Evolutionary conservation across 805 yeast species (phyloP).

Genomic region (Starmerella roubikii): DNA sequence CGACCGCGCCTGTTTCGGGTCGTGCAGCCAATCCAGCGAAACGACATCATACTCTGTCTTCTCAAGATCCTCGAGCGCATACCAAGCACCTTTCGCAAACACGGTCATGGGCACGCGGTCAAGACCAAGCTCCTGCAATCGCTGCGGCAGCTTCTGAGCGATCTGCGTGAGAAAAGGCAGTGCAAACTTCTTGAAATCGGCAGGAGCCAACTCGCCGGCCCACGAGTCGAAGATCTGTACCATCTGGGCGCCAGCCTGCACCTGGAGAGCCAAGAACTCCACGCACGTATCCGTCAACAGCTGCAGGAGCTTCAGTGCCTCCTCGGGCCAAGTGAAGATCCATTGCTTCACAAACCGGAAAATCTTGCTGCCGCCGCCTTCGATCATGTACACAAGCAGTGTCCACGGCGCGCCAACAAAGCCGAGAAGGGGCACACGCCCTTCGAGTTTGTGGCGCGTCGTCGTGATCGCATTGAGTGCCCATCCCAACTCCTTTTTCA

Average conservation of each 20-base stretch:
- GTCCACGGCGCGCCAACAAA: constrained; percentile 99
- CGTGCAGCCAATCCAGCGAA: constrained; percentile 87
- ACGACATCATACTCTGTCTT: constrained; percentile 64
- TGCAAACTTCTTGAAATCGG: constrained; percentile 76
- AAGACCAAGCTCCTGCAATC: constrained; percentile 59
- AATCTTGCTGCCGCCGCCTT: constrained; percentile 90
- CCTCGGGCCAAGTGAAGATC: constrained; percentile 69
- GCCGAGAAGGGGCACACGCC: constrained; percentile 88
- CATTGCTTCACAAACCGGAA: constrained; percentile 86
- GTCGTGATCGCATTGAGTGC: constrained; percentile 85
- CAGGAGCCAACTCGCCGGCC: constrained; percentile 94
- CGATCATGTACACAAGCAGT: constrained; percentile 87
- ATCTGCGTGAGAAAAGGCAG: constrained; percentile 79
- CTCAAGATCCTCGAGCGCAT: constrained; percentile 71
- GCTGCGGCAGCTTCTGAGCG: constrained; percentile 47
- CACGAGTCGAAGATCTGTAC: constrained; percentile 93
- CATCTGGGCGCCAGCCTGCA: constrained; percentile 96
- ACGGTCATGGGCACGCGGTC: constrained; percentile 76
- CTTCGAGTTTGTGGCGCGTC: constrained; percentile 74
- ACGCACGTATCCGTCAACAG: constrained; percentile 76
- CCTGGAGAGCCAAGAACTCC: constrained; percentile 88
- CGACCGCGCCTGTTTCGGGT: constrained; percentile 72
- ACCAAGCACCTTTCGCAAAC: constrained; percentile 96
- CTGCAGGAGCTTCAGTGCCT: constrained; percentile 56
- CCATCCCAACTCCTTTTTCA: constrained; percentile 73